Evolutionary conservation across 495 filamentous ascomycete species (phyloP), one percentile per base, ranked within the genome.

Genomic region (Rhypophila decipiens): DNA sequence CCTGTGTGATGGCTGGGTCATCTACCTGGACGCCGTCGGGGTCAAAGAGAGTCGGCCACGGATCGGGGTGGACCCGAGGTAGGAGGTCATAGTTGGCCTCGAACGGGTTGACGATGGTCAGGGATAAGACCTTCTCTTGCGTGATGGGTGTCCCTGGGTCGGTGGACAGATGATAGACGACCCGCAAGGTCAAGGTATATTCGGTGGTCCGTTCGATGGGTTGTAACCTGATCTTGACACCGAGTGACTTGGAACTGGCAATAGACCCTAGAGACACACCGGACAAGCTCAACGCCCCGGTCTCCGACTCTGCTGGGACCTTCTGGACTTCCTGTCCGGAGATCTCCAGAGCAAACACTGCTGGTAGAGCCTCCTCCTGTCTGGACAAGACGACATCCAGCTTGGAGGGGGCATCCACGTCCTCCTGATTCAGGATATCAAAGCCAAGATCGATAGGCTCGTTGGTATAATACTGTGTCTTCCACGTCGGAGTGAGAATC

Each of bases 1-100:
- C 50, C 44, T 5, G 40, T 29, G 24, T 17, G 11, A 21, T 5
- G 18, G 47, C 18, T 13, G 24, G 8, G 38, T 41, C 34, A 17
- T 17, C 24, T 21, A 9, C 50, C 39, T 69, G 52, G 31, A 68
- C 57, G 34, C 60, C 60, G 36, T 77, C 73, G 5, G 69, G 56
- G 4, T 77, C 71, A 59, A 97, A 96, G 58, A 88, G 84, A 54
- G 81, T 86, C 7, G 94, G 91, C 91, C 91, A 97, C 8, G 77
- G 74, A 42, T 83, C 80, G 1, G 78, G 70, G 67, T 96, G 82
- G 4, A 95, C 62, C 3, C 82, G 78, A 12, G 93, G 88, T 2
- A 79, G 70, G 53, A 95, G 84, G 43, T 90, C 86, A 56, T 90
- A 95, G 53, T 82, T 88, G 7, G 88, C 85, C 66, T 95, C 88